Percentiles rank a stretch among this genome's conserved stretches.
phyloP scores from a whole-genome alignment of 306 rosid species.

The Cicer cuneatum region DNA sequence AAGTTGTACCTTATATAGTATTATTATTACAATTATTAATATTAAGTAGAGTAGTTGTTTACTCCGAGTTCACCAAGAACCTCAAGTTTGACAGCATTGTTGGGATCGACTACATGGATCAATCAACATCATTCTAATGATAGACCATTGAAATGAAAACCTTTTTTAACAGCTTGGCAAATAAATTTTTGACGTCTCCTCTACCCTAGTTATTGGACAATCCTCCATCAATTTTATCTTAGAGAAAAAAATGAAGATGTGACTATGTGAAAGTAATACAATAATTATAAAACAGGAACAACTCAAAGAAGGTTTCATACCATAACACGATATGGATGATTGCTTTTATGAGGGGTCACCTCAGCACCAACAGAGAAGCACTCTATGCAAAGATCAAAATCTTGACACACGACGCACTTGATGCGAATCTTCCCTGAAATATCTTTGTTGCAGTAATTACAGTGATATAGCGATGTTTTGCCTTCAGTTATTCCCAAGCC shows the following conservation, averaged over 20 bases:
- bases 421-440: conserved; percentile 86
- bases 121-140: not conserved
- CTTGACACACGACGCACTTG: conserved; percentile 82
- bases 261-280: conserved; percentile 25
- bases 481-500: conserved; percentile 76
- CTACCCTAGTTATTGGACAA: conserved; percentile 4
- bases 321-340: conserved; percentile 79
- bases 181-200: not conserved
- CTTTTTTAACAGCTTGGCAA: not conserved
- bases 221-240: conserved; percentile 16
- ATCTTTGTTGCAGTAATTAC: conserved; percentile 95
- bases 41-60: not conserved
- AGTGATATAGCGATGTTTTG: conserved; percentile 79
- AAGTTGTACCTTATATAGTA: too few species aligned
- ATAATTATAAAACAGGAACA: conserved; percentile 31
- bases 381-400: conserved; percentile 77
- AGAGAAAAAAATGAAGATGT: conserved; percentile 9
- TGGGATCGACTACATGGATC: not conserved
- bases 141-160: not conserved
- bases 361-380: conserved; percentile 97
- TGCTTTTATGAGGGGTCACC: conserved; percentile 83
- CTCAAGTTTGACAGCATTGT: not conserved
- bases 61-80: not conserved
- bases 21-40: not conserved
- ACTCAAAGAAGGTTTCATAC: conserved; percentile 36